Conservation (phyloP, 306 rosid species). For the Canavalia gladiata region DNA sequence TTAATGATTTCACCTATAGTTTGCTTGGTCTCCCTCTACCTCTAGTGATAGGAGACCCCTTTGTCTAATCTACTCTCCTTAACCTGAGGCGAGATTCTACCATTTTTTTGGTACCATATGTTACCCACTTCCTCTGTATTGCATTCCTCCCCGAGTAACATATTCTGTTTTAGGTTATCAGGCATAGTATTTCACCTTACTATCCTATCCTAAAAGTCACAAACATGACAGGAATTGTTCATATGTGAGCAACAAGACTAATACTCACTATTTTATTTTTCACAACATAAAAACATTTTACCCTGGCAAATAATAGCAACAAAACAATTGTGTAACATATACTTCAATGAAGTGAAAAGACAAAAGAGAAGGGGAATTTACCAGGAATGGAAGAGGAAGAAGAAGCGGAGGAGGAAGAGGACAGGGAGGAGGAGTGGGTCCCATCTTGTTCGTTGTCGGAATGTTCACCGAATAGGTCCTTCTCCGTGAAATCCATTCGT, state of each 20-base stretch:
- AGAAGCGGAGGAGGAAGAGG: constrained; percentile 65
- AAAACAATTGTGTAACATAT: background rate
- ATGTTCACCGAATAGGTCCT: constrained; percentile 82
- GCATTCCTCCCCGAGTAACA: constrained; percentile 15
- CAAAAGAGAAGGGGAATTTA: constrained; percentile 35
- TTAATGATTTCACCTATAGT: background rate
- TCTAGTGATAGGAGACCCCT: background rate
- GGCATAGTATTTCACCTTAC: constrained; percentile 22
- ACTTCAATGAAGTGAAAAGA: background rate
- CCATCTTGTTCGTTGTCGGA: constrained; percentile 64
- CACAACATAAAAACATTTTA: background rate
- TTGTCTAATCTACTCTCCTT: background rate
- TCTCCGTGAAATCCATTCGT: constrained; percentile 76
- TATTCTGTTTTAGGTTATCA: background rate
- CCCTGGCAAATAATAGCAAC: background rate
- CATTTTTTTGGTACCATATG: background rate
- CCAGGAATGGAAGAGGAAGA: constrained; percentile 81
- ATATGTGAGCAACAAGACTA: background rate
- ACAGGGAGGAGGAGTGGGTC: constrained; percentile 69
- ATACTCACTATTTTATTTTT: background rate
- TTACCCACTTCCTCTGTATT: background rate
- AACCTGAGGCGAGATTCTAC: background rate
- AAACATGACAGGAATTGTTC: background rate
- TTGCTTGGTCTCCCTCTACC: background rate
- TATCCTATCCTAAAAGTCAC: background rate